Evolutionary conservation across 1,284 basidiomycete genomes (phyloP), one percentile per base, ranked within the genome.

Genomic region (Trichosporon inkin): DNA sequence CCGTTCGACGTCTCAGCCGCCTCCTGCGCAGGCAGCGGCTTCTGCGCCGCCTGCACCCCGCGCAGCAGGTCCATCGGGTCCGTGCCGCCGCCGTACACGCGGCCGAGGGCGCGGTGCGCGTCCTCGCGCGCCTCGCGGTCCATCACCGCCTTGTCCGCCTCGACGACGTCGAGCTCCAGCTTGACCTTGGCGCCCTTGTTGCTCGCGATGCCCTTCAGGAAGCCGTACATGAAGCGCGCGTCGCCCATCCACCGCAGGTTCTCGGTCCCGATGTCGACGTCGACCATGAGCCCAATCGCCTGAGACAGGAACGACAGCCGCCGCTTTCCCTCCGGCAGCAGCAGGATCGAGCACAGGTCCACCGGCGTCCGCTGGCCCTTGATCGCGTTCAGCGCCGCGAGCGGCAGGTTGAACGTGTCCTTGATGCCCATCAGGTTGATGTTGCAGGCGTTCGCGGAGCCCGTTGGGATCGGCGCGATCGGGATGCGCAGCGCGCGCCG

Each of bases 171-270:
- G 71, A 90, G 84, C 10, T 84, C 85, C 6, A 94, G 74, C 53
- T 86, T 83, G 64, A 89, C 81, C 19, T 86, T 85, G 69, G 86
- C 88, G n/a, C 82, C 75, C 68, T 85, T 87, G 68, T 83, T 84
- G 51, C 79, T 80, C n/a, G 86, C 69, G 10, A 92, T 86, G 68
- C 88, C 90, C 56, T 85, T 83, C 1, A 97, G 70, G 73, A 87
- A 88, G 3, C 94, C 93, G 56, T 87, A 81, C n/a, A 89, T 72
- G 78, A 98, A 99, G 1, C 95, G 86, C 8, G 84, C 81, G 72
- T 92, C 89, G n/a, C 95, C 95, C 84, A 99, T 87, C 86, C 91
- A 96, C 3, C 95, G 85, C 49, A 94, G 76, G 68, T 89, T 80
- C 61, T 97, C 93, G 0, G 93, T 97, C 16, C 90, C 83, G 78